phyloP scores from a whole-genome alignment of 1,139 yeast genomes.

The Yamadazyma taylorii region DNA sequence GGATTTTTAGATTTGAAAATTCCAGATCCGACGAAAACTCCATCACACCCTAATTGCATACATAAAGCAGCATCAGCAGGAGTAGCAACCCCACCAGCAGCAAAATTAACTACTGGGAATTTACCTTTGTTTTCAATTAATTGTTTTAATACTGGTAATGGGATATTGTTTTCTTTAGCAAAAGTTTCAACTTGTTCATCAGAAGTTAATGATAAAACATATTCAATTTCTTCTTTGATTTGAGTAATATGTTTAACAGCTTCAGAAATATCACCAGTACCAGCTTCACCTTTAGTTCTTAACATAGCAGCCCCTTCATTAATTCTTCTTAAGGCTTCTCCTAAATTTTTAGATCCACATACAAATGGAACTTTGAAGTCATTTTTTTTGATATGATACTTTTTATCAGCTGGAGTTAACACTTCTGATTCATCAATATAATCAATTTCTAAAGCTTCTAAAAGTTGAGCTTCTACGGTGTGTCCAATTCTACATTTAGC shows the following conservation, averaged over 20 bases:
- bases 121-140: slow-evolving; percentile 57
- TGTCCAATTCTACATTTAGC: slow-evolving; percentile 89
- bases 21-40: slow-evolving; percentile 90
- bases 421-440: slow-evolving; percentile 87
- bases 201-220: slow-evolving; percentile 39
- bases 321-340: slow-evolving; percentile 81
- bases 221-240: slow-evolving; percentile 56
- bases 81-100: slow-evolving; percentile 90
- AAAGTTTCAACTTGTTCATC: slow-evolving; percentile 47
- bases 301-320: slow-evolving; percentile 88
- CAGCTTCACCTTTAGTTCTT: slow-evolving; percentile 88
- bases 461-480: slow-evolving; percentile 77
- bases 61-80: slow-evolving; percentile 88
- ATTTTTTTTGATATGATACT: slow-evolving; percentile 62
- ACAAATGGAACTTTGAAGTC: slow-evolving; percentile 76
- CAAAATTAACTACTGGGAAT: slow-evolving; percentile 83
- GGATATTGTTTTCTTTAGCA: slow-evolving; percentile 65
- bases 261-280: slow-evolving; percentile 84
- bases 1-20: slow-evolving; percentile 79
- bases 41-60: slow-evolving; percentile 91
- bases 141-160: slow-evolving; percentile 51
- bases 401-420: slow-evolving; percentile 77
- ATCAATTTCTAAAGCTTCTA: slow-evolving; percentile 73
- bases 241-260: slow-evolving; percentile 77
- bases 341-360: slow-evolving; percentile 82